Percentiles rank a stretch among this genome's conserved stretches.
Evolutionary conservation across 2,329 filamentous ascomycete genomes (phyloP).

Genomic region (Lachnellula hyalina): DNA sequence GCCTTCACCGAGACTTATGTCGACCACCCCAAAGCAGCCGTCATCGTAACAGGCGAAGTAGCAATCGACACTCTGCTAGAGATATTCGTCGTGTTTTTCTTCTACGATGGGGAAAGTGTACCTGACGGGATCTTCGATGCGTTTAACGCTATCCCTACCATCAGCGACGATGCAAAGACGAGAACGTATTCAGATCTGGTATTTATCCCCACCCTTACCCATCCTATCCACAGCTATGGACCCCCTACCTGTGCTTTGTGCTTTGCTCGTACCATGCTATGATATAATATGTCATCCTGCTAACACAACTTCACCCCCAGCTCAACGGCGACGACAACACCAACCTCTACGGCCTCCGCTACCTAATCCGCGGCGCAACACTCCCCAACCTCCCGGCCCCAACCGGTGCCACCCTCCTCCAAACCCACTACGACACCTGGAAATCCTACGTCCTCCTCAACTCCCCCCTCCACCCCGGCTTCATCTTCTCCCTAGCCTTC

Average conservation of each 20-base stretch:
- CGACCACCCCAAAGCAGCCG: conserved; percentile 27
- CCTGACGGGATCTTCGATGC: conserved; percentile 27
- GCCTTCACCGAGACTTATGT: conserved; percentile 50
- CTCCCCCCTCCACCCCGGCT: not conserved
- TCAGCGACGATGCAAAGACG: conserved; percentile 8
- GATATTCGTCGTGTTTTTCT: conserved; percentile 31
- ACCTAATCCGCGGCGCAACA: not conserved
- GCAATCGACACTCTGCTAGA: conserved; percentile 16
- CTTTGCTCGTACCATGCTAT: too few species aligned
- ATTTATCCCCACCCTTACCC: too few species aligned
- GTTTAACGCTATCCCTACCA: conserved; percentile 15
- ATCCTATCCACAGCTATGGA: too few species aligned
- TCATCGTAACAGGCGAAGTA: conserved; percentile 28
- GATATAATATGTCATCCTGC: not conserved
- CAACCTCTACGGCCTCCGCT: not conserved
- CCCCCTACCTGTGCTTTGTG: too few species aligned
- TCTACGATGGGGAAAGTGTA: conserved; percentile 31
- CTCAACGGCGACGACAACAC: not conserved
- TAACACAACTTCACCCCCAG: not conserved
- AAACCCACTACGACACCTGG: not conserved
- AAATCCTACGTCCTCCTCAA: not conserved
- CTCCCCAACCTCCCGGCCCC: conserved; percentile 4
- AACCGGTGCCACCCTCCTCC: not conserved
- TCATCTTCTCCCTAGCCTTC: conserved; percentile 1
- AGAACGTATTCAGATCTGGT: conserved; percentile 33